Base-by-base conservation (phyloP, 176 grass and related monocot genomes). In the Phoenix roebelenii region DNA sequence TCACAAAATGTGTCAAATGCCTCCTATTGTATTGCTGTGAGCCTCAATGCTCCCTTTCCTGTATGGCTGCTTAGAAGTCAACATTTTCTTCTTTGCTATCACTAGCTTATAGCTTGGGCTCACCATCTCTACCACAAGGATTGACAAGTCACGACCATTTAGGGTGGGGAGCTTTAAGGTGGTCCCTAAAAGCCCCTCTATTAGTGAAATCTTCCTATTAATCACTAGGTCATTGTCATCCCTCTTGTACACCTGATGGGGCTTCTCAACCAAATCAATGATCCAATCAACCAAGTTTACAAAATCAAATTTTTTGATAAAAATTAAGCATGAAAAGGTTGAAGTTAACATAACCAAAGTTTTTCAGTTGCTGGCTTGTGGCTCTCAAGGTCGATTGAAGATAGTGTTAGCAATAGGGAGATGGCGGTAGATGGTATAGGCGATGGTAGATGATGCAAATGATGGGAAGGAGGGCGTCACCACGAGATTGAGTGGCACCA, bases 241-340 rank as follows among this genome's bases (percentile, higher is more conserved):
- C 23, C 84, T 79, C 66, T n/a, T 53, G 78, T 90, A 90, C 55
- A 78, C 35, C 17, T 85, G 74, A 2, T 89, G 86, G 25, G 86
- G 86, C 64, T 89, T 85, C 44, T 75, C 44, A 44, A 44, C 35
- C 35, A 44, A 44, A 44, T 12, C 7, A 14, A 14, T 44, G 35
- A 12, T 44, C 10, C 2, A 44, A 44, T 44, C 35, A 44, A 44
- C 10, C 10, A 2, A 44, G 10, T 3, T 12, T 44, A 6, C 35
- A 44, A 7, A 30, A 44, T 44, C 2, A 10, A 10, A 2, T 44
- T 28, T 28, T 28, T 44, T 12, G 35, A 12, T 44, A 44, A 44
- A 12, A 44, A 12, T 14, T 44, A 44, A 3, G 10, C 35, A 12
- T 44, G 35, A 44, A 44, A 44, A 44, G 35, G 7, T 44, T 30